Percentiles rank a stretch among this genome's conserved stretches.
phyloP scores from a whole-genome alignment of 208 protist genomes.

The Leishmania arabica region DNA sequence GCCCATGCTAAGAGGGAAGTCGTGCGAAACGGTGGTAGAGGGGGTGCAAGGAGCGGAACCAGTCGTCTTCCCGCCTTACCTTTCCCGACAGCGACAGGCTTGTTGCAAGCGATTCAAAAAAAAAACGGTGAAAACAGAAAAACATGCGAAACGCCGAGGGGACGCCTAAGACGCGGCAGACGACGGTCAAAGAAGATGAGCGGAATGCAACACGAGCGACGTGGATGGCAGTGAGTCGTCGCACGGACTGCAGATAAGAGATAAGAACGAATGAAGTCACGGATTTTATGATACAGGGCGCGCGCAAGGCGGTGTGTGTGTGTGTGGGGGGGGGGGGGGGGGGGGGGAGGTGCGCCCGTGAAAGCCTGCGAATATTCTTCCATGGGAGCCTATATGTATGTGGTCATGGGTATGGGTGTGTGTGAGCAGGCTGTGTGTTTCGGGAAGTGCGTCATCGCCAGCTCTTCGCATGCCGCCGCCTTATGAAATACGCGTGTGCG shows the following conservation, averaged over 20 bases:
- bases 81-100: background rate
- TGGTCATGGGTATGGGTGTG: background rate
- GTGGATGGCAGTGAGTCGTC: background rate
- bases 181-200: background rate
- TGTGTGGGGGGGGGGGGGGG: background rate
- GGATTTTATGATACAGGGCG: background rate
- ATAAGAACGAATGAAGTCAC: conserved; percentile 3
- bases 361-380: background rate
- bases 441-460: background rate
- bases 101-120: background rate
- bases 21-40: too few species aligned
- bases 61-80: background rate
- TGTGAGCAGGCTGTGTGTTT: background rate
- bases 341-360: background rate
- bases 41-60: background rate
- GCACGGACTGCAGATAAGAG: background rate
- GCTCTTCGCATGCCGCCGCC: background rate
- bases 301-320: background rate
- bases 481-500: background rate
- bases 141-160: background rate
- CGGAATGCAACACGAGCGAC: background rate
- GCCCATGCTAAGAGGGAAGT: background rate
- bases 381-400: background rate
- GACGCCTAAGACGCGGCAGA: background rate
- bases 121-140: background rate